Evolutionary conservation across 2,329 filamentous ascomycete genomes (phyloP), one percentile per base, ranked within the genome.

Genomic region (Bisporella sp.): DNA sequence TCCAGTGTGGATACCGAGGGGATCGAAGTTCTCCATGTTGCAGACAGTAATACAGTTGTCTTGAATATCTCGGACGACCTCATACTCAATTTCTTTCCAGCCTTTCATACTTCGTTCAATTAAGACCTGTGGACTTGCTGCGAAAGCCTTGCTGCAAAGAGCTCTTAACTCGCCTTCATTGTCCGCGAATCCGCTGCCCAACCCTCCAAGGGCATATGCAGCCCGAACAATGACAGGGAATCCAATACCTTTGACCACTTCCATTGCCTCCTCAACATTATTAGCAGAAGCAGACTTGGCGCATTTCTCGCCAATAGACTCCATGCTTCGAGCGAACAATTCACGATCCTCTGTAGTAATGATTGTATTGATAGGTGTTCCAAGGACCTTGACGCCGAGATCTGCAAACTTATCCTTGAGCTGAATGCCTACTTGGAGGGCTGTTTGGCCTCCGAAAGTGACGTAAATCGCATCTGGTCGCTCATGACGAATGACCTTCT

Each of bases 1-100:
- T 68, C 93, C 93, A 3, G 93, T 99, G 66, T 97, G 93, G 56
- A 97, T 97, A 63, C 93, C 93, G 1, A 99, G 83, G 49, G 93
- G 93, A 68, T 99, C 93, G 64, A 99, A 99, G 73, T 99, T 99
- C 74, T 99, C 93, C 93, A 99, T 97, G 75, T 99, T 99, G 71
- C 93, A 99, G 55, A 99, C 93, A 5, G 93, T 99, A 67, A 99
- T 97, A 68, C 93, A 99, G 78, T 97, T 97, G 73, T 99, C 91
- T 62, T 89, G 84, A 51, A 84, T 87, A 74, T 97, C 93, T 64
- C 93, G 86, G 40, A 99, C 93, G 55, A 97, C 93, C 70, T 99
- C 93, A 66, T 97, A 99, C 70, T 99, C 93, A 56, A 97, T 95
- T 71, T 99, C 93, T 71, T 99, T 99, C 93, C 93, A 99, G 53